A percentile compares a stretch with the other conserved stretches of the same genome.
phyloP scores from a whole-genome alignment of 2,329 filamentous ascomycete genomes.

The Penicillium sp. region DNA sequence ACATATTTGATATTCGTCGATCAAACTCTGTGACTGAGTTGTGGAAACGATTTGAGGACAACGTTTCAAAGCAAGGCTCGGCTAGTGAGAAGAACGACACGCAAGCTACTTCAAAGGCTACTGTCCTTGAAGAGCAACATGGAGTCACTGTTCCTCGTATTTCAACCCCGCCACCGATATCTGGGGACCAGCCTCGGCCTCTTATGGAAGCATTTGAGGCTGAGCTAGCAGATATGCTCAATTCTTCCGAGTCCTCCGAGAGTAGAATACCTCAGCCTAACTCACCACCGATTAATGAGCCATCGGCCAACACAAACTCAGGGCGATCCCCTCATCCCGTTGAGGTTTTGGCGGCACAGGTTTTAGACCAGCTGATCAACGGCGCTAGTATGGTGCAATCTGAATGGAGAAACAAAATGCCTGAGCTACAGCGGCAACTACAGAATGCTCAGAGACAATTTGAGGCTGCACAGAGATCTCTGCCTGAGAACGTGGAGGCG shows the following conservation, averaged over 20 bases:
- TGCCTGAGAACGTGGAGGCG: conserved; percentile 32
- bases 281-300: conserved; percentile 7
- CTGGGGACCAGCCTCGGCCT: conserved; percentile 22
- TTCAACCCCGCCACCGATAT: conserved; percentile 2
- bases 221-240: conserved; percentile 32
- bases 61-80: neutral
- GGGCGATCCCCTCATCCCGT: conserved; percentile 18
- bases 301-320: conserved; percentile 8
- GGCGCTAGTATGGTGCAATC: conserved; percentile 31
- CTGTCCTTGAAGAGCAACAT: neutral
- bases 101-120: conserved; percentile 12
- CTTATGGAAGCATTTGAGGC: conserved; percentile 35
- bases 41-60: conserved; percentile 30
- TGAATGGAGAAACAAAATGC: conserved; percentile 30
- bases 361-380: conserved; percentile 28
- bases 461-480: conserved; percentile 26
- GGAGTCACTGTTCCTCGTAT: conserved; percentile 11
- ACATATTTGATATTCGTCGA: conserved; percentile 41
- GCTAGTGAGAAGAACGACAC: conserved; percentile 1
- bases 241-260: conserved; percentile 12
- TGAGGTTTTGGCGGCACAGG: conserved; percentile 26
- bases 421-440: conserved; percentile 33
- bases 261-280: conserved; percentile 9
- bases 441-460: conserved; percentile 29
- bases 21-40: conserved; percentile 33